These are phyloP conservation scores for Lepiota brunneoincarnata DNA, from an alignment of 768 basidiomycete species.

Conservation along the genomic window DNA sequence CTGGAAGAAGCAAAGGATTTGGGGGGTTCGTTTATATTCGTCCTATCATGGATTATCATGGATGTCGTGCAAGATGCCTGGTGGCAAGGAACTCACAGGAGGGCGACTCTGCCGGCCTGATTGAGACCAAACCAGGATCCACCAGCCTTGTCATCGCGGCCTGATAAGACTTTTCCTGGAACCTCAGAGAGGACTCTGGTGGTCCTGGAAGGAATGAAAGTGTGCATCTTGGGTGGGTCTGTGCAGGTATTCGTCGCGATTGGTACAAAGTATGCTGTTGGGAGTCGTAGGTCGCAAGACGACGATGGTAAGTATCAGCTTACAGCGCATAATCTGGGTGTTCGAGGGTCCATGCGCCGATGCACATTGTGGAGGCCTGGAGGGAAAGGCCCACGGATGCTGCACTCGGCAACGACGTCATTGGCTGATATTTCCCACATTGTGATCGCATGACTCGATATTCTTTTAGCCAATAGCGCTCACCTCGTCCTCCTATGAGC, in stretches of 20 bases:
- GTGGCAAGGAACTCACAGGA: slow-evolving; percentile 52
- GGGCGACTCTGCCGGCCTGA: slow-evolving; percentile 61
- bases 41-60: slow-evolving; percentile 42
- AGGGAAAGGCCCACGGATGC: no score
- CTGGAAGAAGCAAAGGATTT: slow-evolving; percentile 54
- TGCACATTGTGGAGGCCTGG: slow-evolving; percentile 54
- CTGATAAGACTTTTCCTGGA: slow-evolving; percentile 57
- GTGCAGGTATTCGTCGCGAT: slow-evolving; percentile 72
- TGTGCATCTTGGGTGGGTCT: slow-evolving; percentile 65
- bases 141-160: slow-evolving; percentile 68
- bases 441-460: not conserved
- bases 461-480: slow-evolving; percentile 10
- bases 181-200: slow-evolving; percentile 13
- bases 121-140: slow-evolving; percentile 83
- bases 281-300: slow-evolving; percentile 1
- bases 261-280: slow-evolving; percentile 66
- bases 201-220: slow-evolving; percentile 62
- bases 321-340: slow-evolving; percentile 80
- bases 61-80: slow-evolving; percentile 9
- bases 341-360: slow-evolving; percentile 74
- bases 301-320: slow-evolving; percentile 26
- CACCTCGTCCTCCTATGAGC: slow-evolving; percentile 14
- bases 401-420: no score
- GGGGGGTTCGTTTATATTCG: slow-evolving; percentile 78
- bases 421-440: not conserved